Conservation (phyloP, 306 rosid genomes). For the Corylus heterophylla region DNA sequence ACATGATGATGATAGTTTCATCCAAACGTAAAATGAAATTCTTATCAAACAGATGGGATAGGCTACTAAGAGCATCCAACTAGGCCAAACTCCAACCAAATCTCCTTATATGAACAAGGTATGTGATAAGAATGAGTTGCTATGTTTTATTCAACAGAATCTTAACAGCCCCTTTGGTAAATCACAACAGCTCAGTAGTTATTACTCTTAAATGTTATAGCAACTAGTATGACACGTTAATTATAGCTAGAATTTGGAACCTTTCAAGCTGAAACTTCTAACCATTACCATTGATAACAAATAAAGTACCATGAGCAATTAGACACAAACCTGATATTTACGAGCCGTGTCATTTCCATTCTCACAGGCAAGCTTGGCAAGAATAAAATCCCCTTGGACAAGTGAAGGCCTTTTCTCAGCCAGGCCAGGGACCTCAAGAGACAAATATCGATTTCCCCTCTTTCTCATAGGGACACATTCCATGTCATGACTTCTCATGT, state of each 20-base stretch:
- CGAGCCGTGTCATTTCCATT: conserved; percentile 16
- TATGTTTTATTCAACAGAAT: not conserved
- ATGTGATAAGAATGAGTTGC: not conserved
- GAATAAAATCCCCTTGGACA: conserved; percentile 73
- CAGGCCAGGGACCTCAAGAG: conserved; percentile 88
- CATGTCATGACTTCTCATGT: conserved; percentile 80
- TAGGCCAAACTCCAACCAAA: not conserved
- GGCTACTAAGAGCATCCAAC: not conserved
- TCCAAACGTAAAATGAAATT: not conserved
- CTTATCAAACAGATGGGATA: not conserved
- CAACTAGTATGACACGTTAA: conserved; percentile 8
- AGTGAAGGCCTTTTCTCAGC: conserved; percentile 96
- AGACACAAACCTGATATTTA: conserved; percentile 59
- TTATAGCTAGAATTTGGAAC: conserved; percentile 9
- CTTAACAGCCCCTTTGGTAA: not conserved
- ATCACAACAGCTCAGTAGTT: not conserved
- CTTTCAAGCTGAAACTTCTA: conserved; percentile 8
- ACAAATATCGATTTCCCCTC: conserved; percentile 46
- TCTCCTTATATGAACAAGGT: not conserved
- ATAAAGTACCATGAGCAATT: not conserved
- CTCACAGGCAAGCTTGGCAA: conserved; percentile 55
- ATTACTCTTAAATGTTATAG: not conserved
- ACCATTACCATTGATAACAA: conserved; percentile 17
- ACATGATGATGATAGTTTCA: not conserved
- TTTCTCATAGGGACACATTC: conserved; percentile 55